Base-by-base conservation (phyloP, 2,329 filamentous ascomycete genomes). In the Colletotrichum sp. region DNA sequence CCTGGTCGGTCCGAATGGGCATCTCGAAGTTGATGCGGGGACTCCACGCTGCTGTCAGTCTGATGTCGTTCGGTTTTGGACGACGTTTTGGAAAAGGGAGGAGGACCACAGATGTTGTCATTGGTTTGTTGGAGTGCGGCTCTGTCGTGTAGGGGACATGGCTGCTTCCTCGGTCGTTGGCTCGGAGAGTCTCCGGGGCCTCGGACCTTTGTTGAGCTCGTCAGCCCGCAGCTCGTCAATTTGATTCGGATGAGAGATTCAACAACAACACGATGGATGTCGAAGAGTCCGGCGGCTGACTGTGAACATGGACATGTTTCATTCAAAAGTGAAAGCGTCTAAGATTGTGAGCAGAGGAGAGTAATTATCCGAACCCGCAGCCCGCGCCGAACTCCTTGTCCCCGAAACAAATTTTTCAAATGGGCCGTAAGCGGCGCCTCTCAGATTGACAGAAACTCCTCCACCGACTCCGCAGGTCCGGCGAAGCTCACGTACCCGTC, bases 401-500 rank as follows among this genome's bases (percentile, higher is more conserved):
- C 55, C 16, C 30, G 32, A 39, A 16, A 63, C 32, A 32, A 49
- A 32, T 5, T 16, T 12, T 26, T 24, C 34, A 30, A 16, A 8
- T 52, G 6, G 21, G 34, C 30, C n/a, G 24, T 4, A 18, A n/a
- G 13, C 3, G 26, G 64, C n/a, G n/a, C 52, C 24, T 67, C 10
- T 72, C 64, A 72, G 60, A 39, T 72, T 24, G 63, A 69, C 7
- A 82, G 30, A 26, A 84, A 62, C 63, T 80, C 79, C 26, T 79
- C 77, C 65, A 83, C 34, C 8, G 77, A 76, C 9, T 77, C 71
- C 71, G 83, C 70, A 24, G 77, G 77, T 4, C 83, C 83, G 64
- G 84, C 81, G 30, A 82, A 81, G 30, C 78, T 82, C 8, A 84
- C 77, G 66, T 85, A 84, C 2, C 79, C 78, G 68, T 85, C 83